These are phyloP conservation scores for Dactylellina sp. DNA, from an alignment of 2,329 filamentous ascomycete genomes.

Conservation along the genomic window DNA sequence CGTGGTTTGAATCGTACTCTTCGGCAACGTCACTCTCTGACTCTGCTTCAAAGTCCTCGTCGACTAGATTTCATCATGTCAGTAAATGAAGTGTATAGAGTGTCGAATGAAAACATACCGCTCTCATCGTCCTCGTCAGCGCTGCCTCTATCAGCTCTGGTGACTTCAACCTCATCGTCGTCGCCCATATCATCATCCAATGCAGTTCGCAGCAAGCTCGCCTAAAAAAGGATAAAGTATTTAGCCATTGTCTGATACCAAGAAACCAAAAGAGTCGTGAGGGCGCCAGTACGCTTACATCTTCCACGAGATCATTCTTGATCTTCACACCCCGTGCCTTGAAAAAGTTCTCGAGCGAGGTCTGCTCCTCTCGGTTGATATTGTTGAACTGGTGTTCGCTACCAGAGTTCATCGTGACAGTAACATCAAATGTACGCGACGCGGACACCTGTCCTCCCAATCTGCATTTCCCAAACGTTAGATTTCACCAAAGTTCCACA, in stretches of 20 bases:
- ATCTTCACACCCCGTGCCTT: constrained; percentile 93
- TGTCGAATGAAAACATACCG: constrained; percentile 26
- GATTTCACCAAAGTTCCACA: not conserved
- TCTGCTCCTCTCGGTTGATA: constrained; percentile 98
- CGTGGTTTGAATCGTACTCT: constrained; percentile 91
- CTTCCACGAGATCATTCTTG: constrained; percentile 98
- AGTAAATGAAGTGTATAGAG: constrained; percentile 4
- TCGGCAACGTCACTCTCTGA: constrained; percentile 96
- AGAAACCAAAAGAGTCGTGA: too few relatives aligned
- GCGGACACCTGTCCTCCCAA: constrained; percentile 94
- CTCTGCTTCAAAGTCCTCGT: constrained; percentile 94
- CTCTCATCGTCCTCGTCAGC: constrained; percentile 93
- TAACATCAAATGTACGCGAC: constrained; percentile 96
- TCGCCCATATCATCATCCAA: constrained; percentile 86
- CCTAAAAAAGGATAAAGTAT: constrained; percentile 61
- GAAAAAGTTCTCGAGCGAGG: constrained; percentile 97
- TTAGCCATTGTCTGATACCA: too few relatives aligned
- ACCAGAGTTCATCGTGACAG: constrained; percentile 82
- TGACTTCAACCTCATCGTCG: constrained; percentile 81
- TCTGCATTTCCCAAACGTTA: constrained; percentile 63
- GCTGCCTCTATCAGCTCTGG: constrained; percentile 81
- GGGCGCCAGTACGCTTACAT: constrained; percentile 72
- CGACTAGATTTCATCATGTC: constrained; percentile 70
- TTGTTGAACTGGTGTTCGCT: constrained; percentile 97
- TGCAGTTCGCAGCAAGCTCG: constrained; percentile 78